Evolutionary conservation across 2,329 filamentous ascomycete species (phyloP), one percentile per base, ranked within the genome.

Genomic region (Helotiales sp.): DNA sequence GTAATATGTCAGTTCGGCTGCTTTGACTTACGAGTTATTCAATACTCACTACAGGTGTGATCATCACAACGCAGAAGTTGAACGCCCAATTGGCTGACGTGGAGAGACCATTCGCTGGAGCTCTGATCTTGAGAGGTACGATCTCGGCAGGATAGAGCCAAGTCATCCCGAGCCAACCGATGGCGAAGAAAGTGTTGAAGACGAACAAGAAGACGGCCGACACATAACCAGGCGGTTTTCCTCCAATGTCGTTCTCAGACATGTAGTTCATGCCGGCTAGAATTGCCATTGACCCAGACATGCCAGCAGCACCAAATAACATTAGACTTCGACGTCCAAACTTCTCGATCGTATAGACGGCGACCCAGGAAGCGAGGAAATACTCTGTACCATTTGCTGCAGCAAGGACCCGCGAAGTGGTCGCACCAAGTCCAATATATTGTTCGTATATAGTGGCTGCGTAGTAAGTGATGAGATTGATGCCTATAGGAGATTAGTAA

Each of bases 251-350:
- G 10, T 72, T 75, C 24, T 31, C 78, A 77, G 0, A 79, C 76
- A 34, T 68, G 13, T 71, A 62, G 17, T 67, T 69, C 27, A 61
- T 65, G 36, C 68, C 70, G 1, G 72, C 70, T 8, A 85, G 75
- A 34, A 90, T 78, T 1, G 83, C 80, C 88, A 91, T 90, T 46
- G 83, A 86, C 2, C 78, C 69, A 22, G 83, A 83, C 77, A 86
- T 85, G 0, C 84, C 84, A 29, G 81, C 74, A 0, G 84, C 83
- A 50, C 87, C 88, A 61, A 90, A 83, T 17, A 91, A 73, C 86
- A 92, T 91, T 59, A 91, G 80, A 67, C 83, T 82, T 17, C 88
- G 81, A 27, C 89, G 84, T 10, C 87, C 87, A 3, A 87, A 82
- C 1, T 82, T 80, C 71, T 80, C 78, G 52, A 80, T 78, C 2